Base-by-base conservation (phyloP, 169 alveolate species). In the Cryptosporidium felis region DNA sequence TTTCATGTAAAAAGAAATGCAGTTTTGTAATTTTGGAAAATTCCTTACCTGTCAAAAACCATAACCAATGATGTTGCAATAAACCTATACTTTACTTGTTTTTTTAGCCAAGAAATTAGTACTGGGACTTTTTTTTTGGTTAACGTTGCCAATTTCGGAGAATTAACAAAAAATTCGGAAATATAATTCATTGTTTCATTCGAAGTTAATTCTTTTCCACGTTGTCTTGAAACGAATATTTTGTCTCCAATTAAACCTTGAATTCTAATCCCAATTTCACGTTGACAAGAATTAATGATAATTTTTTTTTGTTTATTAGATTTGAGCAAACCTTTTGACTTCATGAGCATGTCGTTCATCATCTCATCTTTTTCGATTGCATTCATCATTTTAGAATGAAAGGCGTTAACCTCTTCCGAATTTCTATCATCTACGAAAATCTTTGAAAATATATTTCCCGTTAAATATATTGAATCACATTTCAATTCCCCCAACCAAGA, bases 401-500 rank as follows among this genome's bases (percentile, higher is more conserved):
- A 53, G 26, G 30, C 30, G 0, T 36, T 34, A n/a, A 74, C 5
- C 1, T 36, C 56, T 38, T 60, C 26, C 23, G 26, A 8, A 10
- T 12, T 16, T 5, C 5, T 36, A 32, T n/a, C 49, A 30, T 32
- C 41, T n/a, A 1, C 59, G 26, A 46, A 46, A 4, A 28, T 30
- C 14, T 26, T 36, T 34, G 42, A 1, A 18, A 67, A 51, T 21
- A 32, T 14, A 36, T 74, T 32, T 53, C 66, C 5, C 6, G 41
- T 4, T 10, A 23, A 40, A 40, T 53, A 74, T 23, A 56, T 38
- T n/a, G 74, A 21, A 53, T 36, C 66, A 8, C 26, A 21, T 34
- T 74, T 42, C 16, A 59, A 53, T 36, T 74, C 74, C 6, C 85
- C 85, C 28, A 74, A 53, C 67, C 67, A 74, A n/a, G 85, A 53